phyloP scores from a whole-genome alignment of 495 filamentous ascomycete species.

The Xylaria longipes region DNA sequence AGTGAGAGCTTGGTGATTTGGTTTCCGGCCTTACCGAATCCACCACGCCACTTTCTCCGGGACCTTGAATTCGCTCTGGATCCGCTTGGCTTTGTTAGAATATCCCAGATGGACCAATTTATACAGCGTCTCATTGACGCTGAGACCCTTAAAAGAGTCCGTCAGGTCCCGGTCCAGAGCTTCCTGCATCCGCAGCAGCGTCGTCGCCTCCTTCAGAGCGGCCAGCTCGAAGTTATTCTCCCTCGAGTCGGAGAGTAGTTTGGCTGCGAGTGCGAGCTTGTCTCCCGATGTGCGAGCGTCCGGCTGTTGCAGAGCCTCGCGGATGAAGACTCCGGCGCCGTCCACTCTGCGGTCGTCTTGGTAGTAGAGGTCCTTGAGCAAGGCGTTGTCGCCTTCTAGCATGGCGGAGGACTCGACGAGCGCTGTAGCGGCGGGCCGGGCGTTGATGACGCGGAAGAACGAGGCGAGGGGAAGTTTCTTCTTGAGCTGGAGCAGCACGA shows the following conservation, averaged over 20 bases:
- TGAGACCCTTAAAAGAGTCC: slow-evolving; percentile 78
- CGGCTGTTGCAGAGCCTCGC: slow-evolving; percentile 74
- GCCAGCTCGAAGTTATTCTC: slow-evolving; percentile 78
- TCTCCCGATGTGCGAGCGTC: slow-evolving; percentile 68
- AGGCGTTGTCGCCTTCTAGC: slow-evolving; percentile 71
- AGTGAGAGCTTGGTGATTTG: not conserved
- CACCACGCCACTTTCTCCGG: slow-evolving; percentile 90
- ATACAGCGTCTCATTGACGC: slow-evolving; percentile 89
- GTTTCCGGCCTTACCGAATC: slow-evolving; percentile 60
- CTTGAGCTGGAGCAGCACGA: slow-evolving; percentile 86
- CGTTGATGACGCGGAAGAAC: slow-evolving; percentile 93
- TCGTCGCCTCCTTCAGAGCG: slow-evolving; percentile 75
- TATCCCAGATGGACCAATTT: slow-evolving; percentile 78
- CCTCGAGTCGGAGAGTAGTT: slow-evolving; percentile 81
- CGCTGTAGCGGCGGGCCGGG: slow-evolving; percentile 83
- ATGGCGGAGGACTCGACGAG: slow-evolving; percentile 83
- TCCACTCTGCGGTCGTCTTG: slow-evolving; percentile 94
- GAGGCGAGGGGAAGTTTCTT: slow-evolving; percentile 87
- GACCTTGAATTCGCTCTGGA: slow-evolving; percentile 91
- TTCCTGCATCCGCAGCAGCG: slow-evolving; percentile 84
- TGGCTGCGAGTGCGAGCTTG: slow-evolving; percentile 83
- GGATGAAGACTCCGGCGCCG: slow-evolving; percentile 83
- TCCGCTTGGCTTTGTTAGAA: slow-evolving; percentile 78
- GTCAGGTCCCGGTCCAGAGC: slow-evolving; percentile 81
- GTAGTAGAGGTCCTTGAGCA: slow-evolving; percentile 96